These are phyloP conservation scores for Laetiporus sulphureus DNA, from an alignment of 1,284 basidiomycete genomes.

Conservation along the genomic window DNA sequence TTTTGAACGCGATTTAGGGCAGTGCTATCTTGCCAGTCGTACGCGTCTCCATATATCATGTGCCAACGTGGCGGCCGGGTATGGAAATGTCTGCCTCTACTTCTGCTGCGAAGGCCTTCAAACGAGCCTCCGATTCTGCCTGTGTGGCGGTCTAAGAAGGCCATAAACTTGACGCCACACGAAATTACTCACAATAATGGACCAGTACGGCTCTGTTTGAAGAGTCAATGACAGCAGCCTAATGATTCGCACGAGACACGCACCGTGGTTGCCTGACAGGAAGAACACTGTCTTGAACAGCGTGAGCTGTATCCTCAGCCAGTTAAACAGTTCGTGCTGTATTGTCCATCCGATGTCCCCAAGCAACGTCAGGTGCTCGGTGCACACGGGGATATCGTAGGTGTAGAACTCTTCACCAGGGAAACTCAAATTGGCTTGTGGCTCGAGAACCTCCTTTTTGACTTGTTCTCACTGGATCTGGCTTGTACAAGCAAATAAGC, in stretches of 20 bases:
- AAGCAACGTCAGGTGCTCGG: constrained; percentile 29
- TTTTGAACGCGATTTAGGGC: neutral
- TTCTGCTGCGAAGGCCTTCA: neutral
- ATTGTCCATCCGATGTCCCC: constrained; percentile 31
- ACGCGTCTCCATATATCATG: neutral
- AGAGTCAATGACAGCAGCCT: neutral
- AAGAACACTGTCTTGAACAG: constrained; percentile 30
- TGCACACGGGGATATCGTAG: constrained; percentile 25
- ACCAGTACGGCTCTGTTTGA: constrained; percentile 16
- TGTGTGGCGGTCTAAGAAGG: neutral
- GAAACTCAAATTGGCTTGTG: too few relatives aligned
- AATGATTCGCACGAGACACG: neutral
- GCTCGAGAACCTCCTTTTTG: too few relatives aligned
- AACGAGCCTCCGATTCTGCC: neutral
- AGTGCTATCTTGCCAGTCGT: neutral
- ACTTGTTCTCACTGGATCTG: too few relatives aligned
- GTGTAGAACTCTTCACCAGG: constrained; percentile 15
- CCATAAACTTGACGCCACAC: neutral
- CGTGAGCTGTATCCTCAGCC: constrained; percentile 26
- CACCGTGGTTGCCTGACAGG: constrained; percentile 31
- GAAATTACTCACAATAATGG: constrained; percentile 14
- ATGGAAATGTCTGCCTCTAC: neutral
- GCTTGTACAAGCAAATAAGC: too few relatives aligned
- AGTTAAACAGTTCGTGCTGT: constrained; percentile 28
- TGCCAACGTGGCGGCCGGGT: constrained; percentile 11